These are phyloP conservation scores for Scedosporium apiospermum DNA, from an alignment of 2,329 filamentous ascomycete genomes.

Conservation along the genomic window DNA sequence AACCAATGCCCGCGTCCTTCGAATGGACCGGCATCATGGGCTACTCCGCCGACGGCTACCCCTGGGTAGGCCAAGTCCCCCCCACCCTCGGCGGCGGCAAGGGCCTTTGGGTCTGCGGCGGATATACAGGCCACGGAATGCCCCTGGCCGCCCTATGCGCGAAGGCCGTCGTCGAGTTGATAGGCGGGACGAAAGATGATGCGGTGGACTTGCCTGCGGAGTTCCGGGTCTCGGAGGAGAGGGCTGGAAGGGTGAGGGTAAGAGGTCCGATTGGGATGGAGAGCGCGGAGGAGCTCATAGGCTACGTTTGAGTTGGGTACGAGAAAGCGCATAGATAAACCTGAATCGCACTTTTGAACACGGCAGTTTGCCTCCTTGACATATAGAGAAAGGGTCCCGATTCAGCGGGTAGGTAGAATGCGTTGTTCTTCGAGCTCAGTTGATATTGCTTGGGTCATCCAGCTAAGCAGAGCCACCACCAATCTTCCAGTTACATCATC, in stretches of 20 bases:
- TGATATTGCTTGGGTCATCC: too few relatives aligned
- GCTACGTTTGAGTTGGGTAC: background rate
- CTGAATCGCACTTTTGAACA: background rate
- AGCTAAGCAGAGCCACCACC: background rate
- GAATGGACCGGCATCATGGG: slow-evolving; percentile 81
- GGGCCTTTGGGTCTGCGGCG: slow-evolving; percentile 55
- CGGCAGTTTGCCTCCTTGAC: too few relatives aligned
- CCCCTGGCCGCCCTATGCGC: slow-evolving; percentile 60
- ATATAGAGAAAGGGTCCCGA: too few relatives aligned
- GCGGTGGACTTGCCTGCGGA: slow-evolving; percentile 34
- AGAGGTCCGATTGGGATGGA: background rate
- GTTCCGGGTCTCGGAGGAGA: slow-evolving; percentile 26
- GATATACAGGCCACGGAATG: slow-evolving; percentile 71
- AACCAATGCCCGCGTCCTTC: slow-evolving; percentile 37
- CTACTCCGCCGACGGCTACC: slow-evolving; percentile 55
- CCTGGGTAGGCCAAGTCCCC: slow-evolving; percentile 64
- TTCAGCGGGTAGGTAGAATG: too few relatives aligned
- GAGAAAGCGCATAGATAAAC: background rate
- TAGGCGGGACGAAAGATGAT: slow-evolving; percentile 30
- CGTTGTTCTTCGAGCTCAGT: too few relatives aligned
- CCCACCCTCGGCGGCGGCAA: slow-evolving; percentile 29
- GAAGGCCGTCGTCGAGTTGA: slow-evolving; percentile 52
- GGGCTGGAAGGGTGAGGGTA: background rate
- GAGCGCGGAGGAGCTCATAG: background rate
- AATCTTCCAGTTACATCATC: background rate